Evolutionary conservation across 2,329 filamentous ascomycete genomes (phyloP), one percentile per base, ranked within the genome.

Genomic region (Alternaria sp.): DNA sequence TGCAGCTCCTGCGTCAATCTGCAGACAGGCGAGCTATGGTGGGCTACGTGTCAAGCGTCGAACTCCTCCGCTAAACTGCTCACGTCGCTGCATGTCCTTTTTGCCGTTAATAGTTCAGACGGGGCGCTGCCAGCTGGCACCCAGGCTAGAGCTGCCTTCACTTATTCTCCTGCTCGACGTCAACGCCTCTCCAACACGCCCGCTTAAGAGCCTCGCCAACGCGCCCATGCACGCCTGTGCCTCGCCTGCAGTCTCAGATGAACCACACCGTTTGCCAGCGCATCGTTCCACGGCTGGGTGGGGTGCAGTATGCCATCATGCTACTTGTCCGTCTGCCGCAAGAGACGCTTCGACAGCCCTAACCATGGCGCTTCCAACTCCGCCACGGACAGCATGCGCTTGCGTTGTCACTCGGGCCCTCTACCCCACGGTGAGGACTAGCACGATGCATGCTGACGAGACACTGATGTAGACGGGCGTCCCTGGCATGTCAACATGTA

Each of bases 1-100:
- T 77, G 77, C 77, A 79, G 75, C 72, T 76, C 73, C 76, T 79
- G 77, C 77, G 74, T 79, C 77, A 79, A 78, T 78, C 59, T 79
- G 76, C 77, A 79, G 74, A 66, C 66, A 72, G 67, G 72, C 74
- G 75, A 77, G 74, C 72, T 65, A 68, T 77, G 72, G 70, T 73
- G 72, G 72, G 71, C 69, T 73, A 77, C 74, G 75, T 77, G 73
- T 76, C 73, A 76, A 75, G 71, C 74, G 74, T 72, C 67, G 61
- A 71, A 63, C 61, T 62, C 67, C 65, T 75, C 75, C 71, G 69
- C 76, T 79, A 78, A 70, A 72, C 74, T 74, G 63, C 67, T 71
- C 68, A 65, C 60, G 71, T 74, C 67, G 64, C 56, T 74, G 73
- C 77, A 74, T 72, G 67, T 50, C 66, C 70, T 72, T 69, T 69